Conservation (phyloP, 768 basidiomycete species). For the Tylopilus plumbeoviolaceoides region DNA sequence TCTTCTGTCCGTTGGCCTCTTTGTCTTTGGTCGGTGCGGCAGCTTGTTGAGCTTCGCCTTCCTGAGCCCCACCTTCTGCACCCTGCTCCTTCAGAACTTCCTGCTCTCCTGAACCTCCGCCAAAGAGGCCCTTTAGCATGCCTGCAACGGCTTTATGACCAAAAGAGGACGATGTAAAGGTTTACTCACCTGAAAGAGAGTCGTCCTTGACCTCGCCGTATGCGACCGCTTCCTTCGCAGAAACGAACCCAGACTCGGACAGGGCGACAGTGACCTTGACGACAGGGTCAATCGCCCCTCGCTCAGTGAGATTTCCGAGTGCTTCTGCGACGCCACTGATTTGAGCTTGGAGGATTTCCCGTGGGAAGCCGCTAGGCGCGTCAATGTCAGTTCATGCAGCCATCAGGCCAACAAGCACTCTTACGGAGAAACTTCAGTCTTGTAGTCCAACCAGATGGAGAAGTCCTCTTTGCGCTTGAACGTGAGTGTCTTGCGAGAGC, state of each 20-base stretch:
- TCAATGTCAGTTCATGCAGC: slow-evolving; percentile 2
- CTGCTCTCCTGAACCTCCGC: slow-evolving; percentile 44
- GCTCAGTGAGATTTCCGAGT: slow-evolving; percentile 77
- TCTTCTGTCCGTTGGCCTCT: slow-evolving; percentile 34
- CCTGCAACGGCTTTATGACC: slow-evolving; percentile 38
- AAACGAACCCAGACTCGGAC: slow-evolving; percentile 83
- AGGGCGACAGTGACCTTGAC: slow-evolving; percentile 82
- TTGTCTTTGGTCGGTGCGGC: slow-evolving; percentile 32
- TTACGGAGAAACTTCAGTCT: slow-evolving; percentile 56
- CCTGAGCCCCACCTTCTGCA: slow-evolving; percentile 13
- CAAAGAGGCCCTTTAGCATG: slow-evolving; percentile 87
- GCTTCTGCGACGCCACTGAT: slow-evolving; percentile 73
- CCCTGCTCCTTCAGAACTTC: slow-evolving; percentile 30
- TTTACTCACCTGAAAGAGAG: slow-evolving; percentile 58
- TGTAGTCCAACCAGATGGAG: slow-evolving; percentile 72
- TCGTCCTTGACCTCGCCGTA: slow-evolving; percentile 82
- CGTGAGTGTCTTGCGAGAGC: slow-evolving; percentile 80
- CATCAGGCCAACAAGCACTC: slow-evolving; percentile 21
- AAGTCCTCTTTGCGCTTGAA: slow-evolving; percentile 87
- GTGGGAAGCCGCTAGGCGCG: slow-evolving; percentile 58
- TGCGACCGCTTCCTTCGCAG: slow-evolving; percentile 73
- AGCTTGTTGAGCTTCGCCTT: slow-evolving; percentile 31
- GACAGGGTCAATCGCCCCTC: slow-evolving; percentile 75
- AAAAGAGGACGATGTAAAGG: background rate
- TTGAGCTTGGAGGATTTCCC: slow-evolving; percentile 68